These are phyloP conservation scores for Coemansia sp. DNA, from an alignment of 192 early-diverging fungal species.

Conservation along the genomic window DNA sequence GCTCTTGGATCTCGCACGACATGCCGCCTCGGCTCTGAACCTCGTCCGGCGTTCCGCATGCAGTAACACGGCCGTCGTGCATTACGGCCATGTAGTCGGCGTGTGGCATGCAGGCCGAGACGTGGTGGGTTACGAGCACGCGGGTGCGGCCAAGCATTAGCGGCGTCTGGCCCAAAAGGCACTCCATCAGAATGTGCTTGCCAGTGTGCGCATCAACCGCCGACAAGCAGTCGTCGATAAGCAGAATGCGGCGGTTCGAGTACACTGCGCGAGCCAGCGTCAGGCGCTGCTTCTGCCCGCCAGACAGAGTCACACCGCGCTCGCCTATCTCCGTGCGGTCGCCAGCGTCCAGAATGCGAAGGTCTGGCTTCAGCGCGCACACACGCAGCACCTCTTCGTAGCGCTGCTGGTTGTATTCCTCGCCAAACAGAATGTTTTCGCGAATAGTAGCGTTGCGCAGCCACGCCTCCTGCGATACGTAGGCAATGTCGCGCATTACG, in stretches of 20 bases:
- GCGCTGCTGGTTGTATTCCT: conserved; percentile 66
- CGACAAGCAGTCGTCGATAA: conserved; percentile 89
- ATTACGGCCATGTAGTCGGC: conserved; percentile 60
- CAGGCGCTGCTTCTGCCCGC: conserved; percentile 87
- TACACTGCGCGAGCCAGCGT: conserved; percentile 87
- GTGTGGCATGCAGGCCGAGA: conserved; percentile 64
- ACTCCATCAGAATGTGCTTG: conserved; percentile 76
- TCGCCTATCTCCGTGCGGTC: conserved; percentile 94
- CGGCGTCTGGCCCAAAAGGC: conserved; percentile 61
- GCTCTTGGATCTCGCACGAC: conserved; percentile 14
- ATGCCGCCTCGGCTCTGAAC: conserved; percentile 48
- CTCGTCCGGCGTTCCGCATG: conserved; percentile 53
- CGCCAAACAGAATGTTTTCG: conserved; percentile 89
- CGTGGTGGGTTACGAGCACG: conserved; percentile 91
- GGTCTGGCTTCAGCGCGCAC: conserved; percentile 80
- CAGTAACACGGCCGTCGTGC: conserved; percentile 63
- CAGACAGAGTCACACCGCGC: conserved; percentile 79
- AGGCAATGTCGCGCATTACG: conserved; percentile 64
- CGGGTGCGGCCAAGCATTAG: conserved; percentile 74
- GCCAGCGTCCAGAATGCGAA: conserved; percentile 80
- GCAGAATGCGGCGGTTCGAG: conserved; percentile 62
- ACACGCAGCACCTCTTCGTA: conserved; percentile 79
- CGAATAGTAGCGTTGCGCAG: conserved; percentile 72
- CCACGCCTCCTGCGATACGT: conserved; percentile 81
- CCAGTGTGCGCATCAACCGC: conserved; percentile 97